Evolutionary conservation across 2,329 filamentous ascomycete species (phyloP), one percentile per base, ranked within the genome.

Genomic region (Fusarium sp.): DNA sequence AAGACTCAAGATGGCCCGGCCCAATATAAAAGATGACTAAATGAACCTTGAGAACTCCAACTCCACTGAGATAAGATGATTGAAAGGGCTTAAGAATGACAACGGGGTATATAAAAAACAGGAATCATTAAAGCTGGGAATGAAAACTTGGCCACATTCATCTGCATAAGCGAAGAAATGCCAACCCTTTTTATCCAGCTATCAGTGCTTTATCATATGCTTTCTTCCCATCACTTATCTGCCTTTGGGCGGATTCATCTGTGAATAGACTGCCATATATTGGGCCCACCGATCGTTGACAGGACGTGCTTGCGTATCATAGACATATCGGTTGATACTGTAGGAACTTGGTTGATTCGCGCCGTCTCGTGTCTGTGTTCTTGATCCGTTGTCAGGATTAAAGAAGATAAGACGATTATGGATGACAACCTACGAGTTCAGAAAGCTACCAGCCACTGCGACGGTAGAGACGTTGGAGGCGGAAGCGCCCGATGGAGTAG

Each of bases 401-500:
- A 7, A 23, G 15, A 2, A 1, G 0, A 13, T 3, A 9, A 50
- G 0, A 19, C 32, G 16, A 12, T 3, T 19, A n/a, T 13, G 21
- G 21, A 33, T 33, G n/a, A 19, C 7, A 18, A 33, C 47, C 3
- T 33, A 50, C 59, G 38, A 37, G 32, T 25, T 37, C 4, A 9
- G 50, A n/a, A 62, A 62, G 32, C 59, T 62, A 3, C 59, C 59
- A 25, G 59, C 59, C 18, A 62, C 23, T 12, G 59, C 54, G 25
- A 58, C 16, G 23, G 50, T 37, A 25, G 59, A 62, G 30, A 6
- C 25, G 50, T 43, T 23, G 23, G 49, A 9, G 5, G 9, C n/a
- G 9, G 50, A 43, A 15, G 50, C 23, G 25, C 25, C 49, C 12
- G 59, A 37, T 15, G 49, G 57, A 37, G 16, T 23, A 40, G 15